These are phyloP conservation scores for Wallacemonas collosoma DNA, from an alignment of 208 protist species.

Conservation along the genomic window DNA sequence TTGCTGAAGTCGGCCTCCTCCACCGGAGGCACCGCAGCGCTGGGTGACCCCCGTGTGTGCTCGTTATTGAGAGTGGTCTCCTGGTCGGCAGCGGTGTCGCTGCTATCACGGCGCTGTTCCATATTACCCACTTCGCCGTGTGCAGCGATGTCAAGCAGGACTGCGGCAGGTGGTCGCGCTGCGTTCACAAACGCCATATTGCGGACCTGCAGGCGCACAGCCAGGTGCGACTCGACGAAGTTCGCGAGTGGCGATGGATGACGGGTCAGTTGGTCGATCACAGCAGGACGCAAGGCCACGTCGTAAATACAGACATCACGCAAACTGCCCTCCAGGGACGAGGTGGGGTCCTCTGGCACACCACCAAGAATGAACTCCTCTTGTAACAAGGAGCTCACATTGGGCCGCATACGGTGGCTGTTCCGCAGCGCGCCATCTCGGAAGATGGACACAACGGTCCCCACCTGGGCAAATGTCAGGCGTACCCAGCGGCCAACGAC, in stretches of 20 bases:
- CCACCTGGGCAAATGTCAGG: slow-evolving; percentile 77
- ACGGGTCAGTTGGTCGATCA: slow-evolving; percentile 54
- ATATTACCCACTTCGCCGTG: slow-evolving; percentile 56
- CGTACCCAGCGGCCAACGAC: slow-evolving; percentile 53
- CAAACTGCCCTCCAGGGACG: slow-evolving; percentile 68
- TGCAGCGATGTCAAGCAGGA: slow-evolving; percentile 37
- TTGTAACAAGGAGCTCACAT: slow-evolving; percentile 45
- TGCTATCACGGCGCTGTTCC: slow-evolving; percentile 21
- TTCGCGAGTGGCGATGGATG: slow-evolving; percentile 33
- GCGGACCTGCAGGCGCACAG: slow-evolving; percentile 34
- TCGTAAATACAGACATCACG: slow-evolving; percentile 73
- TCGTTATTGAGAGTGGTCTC: slow-evolving; percentile 1
- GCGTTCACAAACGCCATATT: slow-evolving; percentile 44
- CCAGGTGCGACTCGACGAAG: slow-evolving; percentile 42
- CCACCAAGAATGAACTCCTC: slow-evolving; percentile 71
- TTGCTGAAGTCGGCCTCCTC: slow-evolving; percentile 75
- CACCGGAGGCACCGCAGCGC: neutral
- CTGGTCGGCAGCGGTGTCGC: slow-evolving; percentile 1
- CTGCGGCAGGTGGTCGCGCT: slow-evolving; percentile 24
- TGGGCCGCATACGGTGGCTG: slow-evolving; percentile 27
- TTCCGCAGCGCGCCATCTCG: slow-evolving; percentile 58
- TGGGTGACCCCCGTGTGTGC: neutral
- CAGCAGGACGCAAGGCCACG: slow-evolving; percentile 48
- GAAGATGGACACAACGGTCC: slow-evolving; percentile 58
- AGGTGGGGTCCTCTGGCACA: slow-evolving; percentile 32